Conservation (phyloP, 768 basidiomycete genomes). For the Amanita phalloides region DNA sequence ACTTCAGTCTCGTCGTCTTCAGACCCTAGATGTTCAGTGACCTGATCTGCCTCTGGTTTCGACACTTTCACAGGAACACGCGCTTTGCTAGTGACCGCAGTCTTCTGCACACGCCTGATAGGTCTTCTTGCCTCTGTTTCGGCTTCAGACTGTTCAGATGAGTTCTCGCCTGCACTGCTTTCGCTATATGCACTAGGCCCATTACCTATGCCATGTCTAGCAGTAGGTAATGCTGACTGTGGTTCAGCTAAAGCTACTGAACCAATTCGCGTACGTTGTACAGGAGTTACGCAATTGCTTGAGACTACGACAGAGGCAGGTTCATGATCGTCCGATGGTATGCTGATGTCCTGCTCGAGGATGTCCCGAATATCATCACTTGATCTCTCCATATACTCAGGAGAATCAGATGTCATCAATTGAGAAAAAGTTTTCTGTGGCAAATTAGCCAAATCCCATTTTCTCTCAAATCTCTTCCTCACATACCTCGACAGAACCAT, state of each 20-base stretch:
- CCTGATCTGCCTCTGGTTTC: background rate
- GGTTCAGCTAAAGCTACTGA: background rate
- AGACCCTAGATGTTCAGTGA: background rate
- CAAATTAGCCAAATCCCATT: background rate
- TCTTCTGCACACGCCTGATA: background rate
- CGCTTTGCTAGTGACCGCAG: background rate
- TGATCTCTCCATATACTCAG: background rate
- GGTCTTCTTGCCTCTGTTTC: background rate
- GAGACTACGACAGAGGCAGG: background rate
- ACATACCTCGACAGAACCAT: background rate
- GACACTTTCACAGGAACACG: background rate
- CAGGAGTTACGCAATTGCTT: too few species aligned
- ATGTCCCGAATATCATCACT: constrained; percentile 2
- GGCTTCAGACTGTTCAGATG: background rate
- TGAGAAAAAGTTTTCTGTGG: background rate
- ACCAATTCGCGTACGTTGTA: background rate
- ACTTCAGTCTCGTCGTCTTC: background rate
- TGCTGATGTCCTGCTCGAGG: constrained; percentile 1
- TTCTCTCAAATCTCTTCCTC: background rate
- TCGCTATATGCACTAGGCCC: background rate
- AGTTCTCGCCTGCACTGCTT: background rate
- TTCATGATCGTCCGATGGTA: background rate
- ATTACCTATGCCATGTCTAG: background rate
- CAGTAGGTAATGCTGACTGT: background rate
- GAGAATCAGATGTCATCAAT: constrained; percentile 1